These are phyloP conservation scores for Beta macrorhiza DNA, from an alignment of 179 eudicot genomes.

Conservation along the genomic window DNA sequence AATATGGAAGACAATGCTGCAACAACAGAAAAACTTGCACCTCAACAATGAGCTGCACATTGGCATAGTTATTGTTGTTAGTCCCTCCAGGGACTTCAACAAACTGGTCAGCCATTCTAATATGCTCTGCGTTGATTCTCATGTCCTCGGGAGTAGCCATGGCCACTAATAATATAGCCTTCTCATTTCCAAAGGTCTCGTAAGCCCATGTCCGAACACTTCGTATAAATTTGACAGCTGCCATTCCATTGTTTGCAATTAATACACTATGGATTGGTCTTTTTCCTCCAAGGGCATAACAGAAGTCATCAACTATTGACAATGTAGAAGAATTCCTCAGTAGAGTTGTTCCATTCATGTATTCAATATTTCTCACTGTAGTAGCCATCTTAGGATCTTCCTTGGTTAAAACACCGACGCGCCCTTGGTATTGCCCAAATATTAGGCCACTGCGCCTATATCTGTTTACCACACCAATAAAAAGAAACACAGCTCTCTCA, in stretches of 20 bases:
- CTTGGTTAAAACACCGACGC: conserved; percentile 36
- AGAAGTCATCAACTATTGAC: conserved; percentile 73
- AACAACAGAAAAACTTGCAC: conserved; percentile 33
- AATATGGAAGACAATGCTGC: conserved; percentile 1
- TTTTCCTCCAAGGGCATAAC: conserved; percentile 80
- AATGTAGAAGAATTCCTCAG: conserved; percentile 42
- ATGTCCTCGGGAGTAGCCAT: conserved; percentile 99
- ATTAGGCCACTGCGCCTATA: conserved; percentile 1
- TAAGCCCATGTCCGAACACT: conserved; percentile 96
- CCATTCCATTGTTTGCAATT: conserved; percentile 99
- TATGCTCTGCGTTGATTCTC: conserved; percentile 99
- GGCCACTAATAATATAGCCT: conserved; percentile 93
- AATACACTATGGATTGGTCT: conserved; percentile 89
- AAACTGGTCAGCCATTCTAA: conserved; percentile 96
- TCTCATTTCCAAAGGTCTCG: conserved; percentile 95
- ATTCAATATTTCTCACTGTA: conserved; percentile 36
- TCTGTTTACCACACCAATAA: conserved; percentile 4
- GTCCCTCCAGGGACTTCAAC: conserved; percentile 99
- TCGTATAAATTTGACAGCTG: conserved; percentile 95
- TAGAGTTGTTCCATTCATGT: conserved; percentile 55
- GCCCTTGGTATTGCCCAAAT: neutral
- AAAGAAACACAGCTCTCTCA: neutral
- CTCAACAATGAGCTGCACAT: conserved; percentile 99
- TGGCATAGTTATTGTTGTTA: conserved; percentile 96
- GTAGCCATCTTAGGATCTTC: conserved; percentile 33